Evolutionary conservation across 805 yeast genomes (phyloP).

Genomic region (Brettanomyces sp.): DNA sequence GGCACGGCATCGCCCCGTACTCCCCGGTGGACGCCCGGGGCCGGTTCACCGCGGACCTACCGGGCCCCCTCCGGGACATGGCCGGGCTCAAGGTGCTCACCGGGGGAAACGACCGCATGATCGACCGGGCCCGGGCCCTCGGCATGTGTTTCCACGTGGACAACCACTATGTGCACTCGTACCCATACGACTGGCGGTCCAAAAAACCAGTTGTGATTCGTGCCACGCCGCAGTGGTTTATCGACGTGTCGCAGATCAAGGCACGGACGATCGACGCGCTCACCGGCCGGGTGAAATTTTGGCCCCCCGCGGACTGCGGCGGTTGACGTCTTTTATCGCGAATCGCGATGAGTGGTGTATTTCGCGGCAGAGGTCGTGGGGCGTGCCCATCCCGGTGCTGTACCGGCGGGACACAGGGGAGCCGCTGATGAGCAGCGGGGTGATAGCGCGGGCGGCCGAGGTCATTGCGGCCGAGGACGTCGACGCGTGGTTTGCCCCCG

Average conservation of each 20-base stretch:
- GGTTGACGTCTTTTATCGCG: constrained; percentile 63
- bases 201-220: constrained; percentile 91
- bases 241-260: constrained; percentile 72
- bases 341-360: constrained; percentile 95
- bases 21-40: constrained; percentile 82
- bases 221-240: constrained; percentile 96
- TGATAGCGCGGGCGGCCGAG: constrained; percentile 48
- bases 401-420: constrained; percentile 53
- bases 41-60: constrained; percentile 44
- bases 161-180: constrained; percentile 60
- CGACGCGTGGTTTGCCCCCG: constrained; percentile 63
- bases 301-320: constrained; percentile 63
- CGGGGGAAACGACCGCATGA: constrained; percentile 41
- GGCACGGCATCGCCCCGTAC: constrained; percentile 44
- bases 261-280: constrained; percentile 50
- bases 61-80: constrained; percentile 32
- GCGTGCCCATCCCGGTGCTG: constrained; percentile 91
- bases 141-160: constrained; percentile 42
- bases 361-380: constrained; percentile 95
- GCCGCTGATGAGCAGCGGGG: constrained; percentile 48
- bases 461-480: constrained; percentile 53
- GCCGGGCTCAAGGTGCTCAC: constrained; percentile 54
- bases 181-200: constrained; percentile 97
- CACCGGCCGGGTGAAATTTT: constrained; percentile 48
- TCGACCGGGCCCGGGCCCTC: constrained; percentile 31